Base-by-base conservation (phyloP, 2,329 filamentous ascomycete genomes). In the Thermomyces lanuginosus region DNA sequence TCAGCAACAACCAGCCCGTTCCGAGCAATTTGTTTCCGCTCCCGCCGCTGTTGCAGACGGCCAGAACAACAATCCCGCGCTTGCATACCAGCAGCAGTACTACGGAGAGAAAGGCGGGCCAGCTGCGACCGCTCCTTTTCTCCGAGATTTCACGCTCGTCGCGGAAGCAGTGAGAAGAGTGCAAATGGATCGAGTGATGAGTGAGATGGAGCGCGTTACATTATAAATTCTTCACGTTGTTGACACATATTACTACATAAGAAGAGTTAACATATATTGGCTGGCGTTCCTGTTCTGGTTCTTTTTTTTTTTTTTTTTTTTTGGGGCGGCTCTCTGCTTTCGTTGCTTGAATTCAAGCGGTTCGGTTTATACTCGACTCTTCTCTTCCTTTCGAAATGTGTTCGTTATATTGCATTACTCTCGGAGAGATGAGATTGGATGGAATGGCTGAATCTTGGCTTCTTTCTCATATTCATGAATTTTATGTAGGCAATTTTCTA, bases 151-250 rank as follows among this genome's bases (percentile, higher is more conserved):
- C 45, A 86, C 69, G 32, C 68, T 93, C 16, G 68, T 93, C 21
- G 84, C 84, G 18, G 86, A 95, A 60, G 86, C 86, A 2, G 86
- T 83, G 22, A 92, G 92, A 56, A 66, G 84, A 21, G 86, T 86
- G 6, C 82, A 93, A 55, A 79, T 93, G 64, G 81, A 81, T 21
- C 73, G 83, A 44, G 61, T 93, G 49, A 78, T 84, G 64, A 68
- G 84, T 35, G 86, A 93, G 53, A 66, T 95, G 46, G 82, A 56
- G 35, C 45, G 50, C 19, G 43, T 56, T 27, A 48, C 48, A 22
- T 37, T 55, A 32, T 55, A 45, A 38, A 33, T 12, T 5, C 11
- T 12, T 30, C 22, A 4, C 18, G 3, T 22, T 15, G 15, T 22
- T 28, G 26, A 28, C 12, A n/a, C n/a, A n/a, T n/a, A n/a, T n/a